Evolutionary conservation across 371 early-diverging fungal species (phyloP).

Genomic region (Mucor lusitanicus): DNA sequence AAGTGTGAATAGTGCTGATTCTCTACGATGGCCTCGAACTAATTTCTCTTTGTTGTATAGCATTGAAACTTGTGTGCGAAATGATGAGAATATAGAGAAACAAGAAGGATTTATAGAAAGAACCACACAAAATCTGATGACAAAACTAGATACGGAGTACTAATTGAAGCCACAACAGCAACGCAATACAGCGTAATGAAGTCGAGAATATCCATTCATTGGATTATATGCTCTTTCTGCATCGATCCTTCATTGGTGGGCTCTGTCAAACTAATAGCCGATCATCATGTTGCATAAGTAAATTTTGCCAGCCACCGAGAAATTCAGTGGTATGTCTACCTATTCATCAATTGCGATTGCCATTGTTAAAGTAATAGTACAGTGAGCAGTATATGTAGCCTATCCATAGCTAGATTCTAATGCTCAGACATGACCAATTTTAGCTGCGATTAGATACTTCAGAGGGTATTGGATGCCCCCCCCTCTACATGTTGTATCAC

Average conservation of each 20-base stretch:
- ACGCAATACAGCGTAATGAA: neutral
- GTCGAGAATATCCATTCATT: neutral
- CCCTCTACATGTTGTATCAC: too few relatives aligned
- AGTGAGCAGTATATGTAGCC: too few relatives aligned
- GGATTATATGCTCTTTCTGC: neutral
- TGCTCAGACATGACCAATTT: too few relatives aligned
- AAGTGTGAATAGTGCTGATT: slow-evolving; percentile 40
- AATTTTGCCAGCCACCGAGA: neutral
- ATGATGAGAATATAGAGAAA: neutral
- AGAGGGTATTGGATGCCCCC: too few relatives aligned
- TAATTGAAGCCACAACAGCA: neutral
- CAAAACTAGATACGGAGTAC: neutral
- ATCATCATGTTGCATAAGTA: neutral
- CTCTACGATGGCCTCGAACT: slow-evolving; percentile 46
- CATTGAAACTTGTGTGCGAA: neutral
- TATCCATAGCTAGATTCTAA: too few relatives aligned
- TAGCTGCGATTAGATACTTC: too few relatives aligned
- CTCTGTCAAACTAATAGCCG: neutral
- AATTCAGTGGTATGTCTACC: too few relatives aligned
- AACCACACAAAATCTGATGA: neutral
- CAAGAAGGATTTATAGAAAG: slow-evolving; percentile 1
- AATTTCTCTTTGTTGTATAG: slow-evolving; percentile 22
- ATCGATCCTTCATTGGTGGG: neutral
- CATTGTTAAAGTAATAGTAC: too few relatives aligned
- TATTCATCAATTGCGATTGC: too few relatives aligned